phyloP scores from a whole-genome alignment of 257 asterid genomes.

The Marsdenia floribunda region DNA sequence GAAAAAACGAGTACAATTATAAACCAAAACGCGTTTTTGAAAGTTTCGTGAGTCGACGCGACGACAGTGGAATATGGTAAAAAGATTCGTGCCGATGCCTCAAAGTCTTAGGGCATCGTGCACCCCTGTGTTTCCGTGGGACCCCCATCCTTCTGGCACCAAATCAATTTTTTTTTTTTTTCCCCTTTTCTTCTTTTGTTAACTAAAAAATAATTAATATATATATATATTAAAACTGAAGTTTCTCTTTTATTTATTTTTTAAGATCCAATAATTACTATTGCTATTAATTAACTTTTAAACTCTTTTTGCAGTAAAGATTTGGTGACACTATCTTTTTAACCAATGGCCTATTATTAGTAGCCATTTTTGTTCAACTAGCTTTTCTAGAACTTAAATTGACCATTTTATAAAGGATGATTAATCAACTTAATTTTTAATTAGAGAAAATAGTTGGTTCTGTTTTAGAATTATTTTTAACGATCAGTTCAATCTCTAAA shows the following conservation, averaged over 20 bases:
- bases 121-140: conserved; percentile 9
- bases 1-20: neutral
- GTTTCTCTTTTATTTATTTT: too few relatives aligned
- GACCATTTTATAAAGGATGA: too few relatives aligned
- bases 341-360: too few relatives aligned
- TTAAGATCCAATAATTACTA: too few relatives aligned
- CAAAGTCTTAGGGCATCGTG: conserved; percentile 8
- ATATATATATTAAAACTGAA: too few relatives aligned
- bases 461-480: too few relatives aligned
- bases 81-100: neutral
- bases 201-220: too few relatives aligned
- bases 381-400: too few relatives aligned
- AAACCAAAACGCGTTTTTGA: conserved; percentile 12
- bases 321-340: neutral
- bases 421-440: too few relatives aligned
- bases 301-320: neutral
- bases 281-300: neutral
- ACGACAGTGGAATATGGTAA: neutral
- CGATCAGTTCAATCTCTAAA: too few relatives aligned
- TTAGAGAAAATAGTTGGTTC: too few relatives aligned
- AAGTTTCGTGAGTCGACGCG: neutral
- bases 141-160: conserved; percentile 1
- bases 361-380: too few relatives aligned
- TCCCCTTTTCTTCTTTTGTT: neutral
- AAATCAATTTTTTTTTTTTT: neutral